Base-by-base conservation (phyloP, 108 stramenopile species). In the Seminavis robusta region DNA sequence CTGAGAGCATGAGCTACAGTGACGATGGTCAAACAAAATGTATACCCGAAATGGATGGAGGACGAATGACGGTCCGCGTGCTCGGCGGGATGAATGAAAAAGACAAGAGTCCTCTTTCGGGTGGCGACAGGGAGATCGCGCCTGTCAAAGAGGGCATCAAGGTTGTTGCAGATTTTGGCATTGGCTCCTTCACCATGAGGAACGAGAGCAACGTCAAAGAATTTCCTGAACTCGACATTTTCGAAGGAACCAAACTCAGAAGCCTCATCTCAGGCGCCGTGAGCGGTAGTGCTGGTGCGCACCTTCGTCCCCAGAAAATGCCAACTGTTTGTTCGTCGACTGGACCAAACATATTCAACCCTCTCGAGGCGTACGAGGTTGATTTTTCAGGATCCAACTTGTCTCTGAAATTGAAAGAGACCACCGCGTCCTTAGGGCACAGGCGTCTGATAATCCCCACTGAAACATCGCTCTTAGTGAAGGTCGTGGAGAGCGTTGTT, bases 311-410 rank as follows among this genome's bases (percentile, higher is more conserved):
- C n/a, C 91, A 88, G 54, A 38, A 42, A 2, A 20, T 83, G 9
- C 19, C 49, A 25, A 48, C 61, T 5, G 30, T 54, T 5, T 19
- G 46, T 16, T 55, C 71, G 27, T 76, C 69, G 10, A 71, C 70
- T 17, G 85, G 82, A 23, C 83, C 85, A 4, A 89, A 89, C 45
- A 63, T 84, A 32, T 86, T 86, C 61, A 89, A 93, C 61, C 87
- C 92, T 9, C 50, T 92, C n/a, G 91, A 92, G 52, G 91, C 91
- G 11, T 92, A 92, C 38, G 87, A 92, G 65, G 81, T 92, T 61
- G 85, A 88, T 55, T 92, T 79, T 56, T 81, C 82, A 25, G 84
- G 84, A 25, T 81, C 83, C 17, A 53, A 55, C 20, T 48, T 84
- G n/a, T 69, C 80, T 5, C 51, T 85, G 28, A 76, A 77, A 33